Evolutionary conservation across 83 land plant genomes (phyloP).

Genomic region (Thuja plicata): DNA sequence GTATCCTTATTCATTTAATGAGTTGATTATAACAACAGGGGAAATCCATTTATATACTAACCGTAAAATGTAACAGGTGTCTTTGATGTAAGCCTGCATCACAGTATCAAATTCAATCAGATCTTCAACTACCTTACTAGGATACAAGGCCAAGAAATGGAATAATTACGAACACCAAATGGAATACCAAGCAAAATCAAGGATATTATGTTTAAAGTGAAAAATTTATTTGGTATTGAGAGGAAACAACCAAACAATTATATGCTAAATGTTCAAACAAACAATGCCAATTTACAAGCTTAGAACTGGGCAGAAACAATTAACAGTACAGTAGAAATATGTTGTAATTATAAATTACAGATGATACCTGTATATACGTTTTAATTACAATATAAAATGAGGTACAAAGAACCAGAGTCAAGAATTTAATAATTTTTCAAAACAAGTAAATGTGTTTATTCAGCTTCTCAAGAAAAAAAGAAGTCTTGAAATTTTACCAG

Average conservation of each 20-base stretch:
- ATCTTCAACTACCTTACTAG: neutral
- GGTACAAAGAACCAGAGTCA: neutral
- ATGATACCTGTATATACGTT: neutral
- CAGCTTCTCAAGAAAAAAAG: neutral
- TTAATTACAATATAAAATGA: neutral
- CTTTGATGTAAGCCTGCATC: conserved; percentile 1
- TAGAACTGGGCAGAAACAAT: neutral
- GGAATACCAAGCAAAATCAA: neutral
- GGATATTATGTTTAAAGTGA: neutral
- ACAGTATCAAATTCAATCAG: neutral
- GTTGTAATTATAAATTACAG: neutral
- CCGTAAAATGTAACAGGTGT: neutral
- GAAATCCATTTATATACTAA: neutral
- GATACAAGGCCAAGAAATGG: neutral
- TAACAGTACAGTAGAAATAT: neutral
- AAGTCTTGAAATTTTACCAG: neutral
- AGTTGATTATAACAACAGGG: neutral
- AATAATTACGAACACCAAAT: neutral
- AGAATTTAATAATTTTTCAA: neutral
- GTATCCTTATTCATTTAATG: neutral
- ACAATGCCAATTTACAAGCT: neutral
- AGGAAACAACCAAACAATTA: neutral
- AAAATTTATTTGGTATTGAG: too few relatives aligned
- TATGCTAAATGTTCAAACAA: neutral
- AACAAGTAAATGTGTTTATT: neutral